Evolutionary conservation across 306 rosid genomes (phyloP).

Genomic region (Lathyrus aphaca): DNA sequence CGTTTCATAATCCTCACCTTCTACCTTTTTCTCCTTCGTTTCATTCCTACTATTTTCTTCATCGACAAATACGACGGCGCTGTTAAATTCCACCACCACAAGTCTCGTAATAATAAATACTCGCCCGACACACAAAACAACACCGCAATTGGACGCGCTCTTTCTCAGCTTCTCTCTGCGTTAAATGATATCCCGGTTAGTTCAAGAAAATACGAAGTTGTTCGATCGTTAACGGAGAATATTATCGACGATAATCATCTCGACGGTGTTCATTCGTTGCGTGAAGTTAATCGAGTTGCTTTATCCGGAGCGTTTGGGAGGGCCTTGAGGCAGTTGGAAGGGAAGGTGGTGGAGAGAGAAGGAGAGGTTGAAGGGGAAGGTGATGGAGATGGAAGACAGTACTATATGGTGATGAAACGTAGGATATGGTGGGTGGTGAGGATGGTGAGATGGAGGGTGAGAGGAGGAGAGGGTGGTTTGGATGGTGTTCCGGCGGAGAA

Average conservation of each 20-base stretch:
- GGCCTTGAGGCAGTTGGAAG: constrained; percentile 56
- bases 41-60: constrained; percentile 50
- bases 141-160: constrained; percentile 66
- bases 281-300: constrained; percentile 59
- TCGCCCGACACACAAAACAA: constrained; percentile 24
- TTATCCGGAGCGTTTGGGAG: constrained; percentile 59
- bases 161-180: constrained; percentile 62
- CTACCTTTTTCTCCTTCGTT: constrained; percentile 53
- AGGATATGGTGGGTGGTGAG: constrained; percentile 40
- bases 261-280: constrained; percentile 50
- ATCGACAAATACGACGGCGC: constrained; percentile 10
- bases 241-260: constrained; percentile 58
- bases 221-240: constrained; percentile 68
- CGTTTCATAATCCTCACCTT: constrained; percentile 44
- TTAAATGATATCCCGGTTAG: constrained; percentile 65
- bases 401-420: constrained; percentile 24
- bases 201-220: constrained; percentile 74
- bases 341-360: constrained; percentile 29
- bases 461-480: constrained; percentile 28
- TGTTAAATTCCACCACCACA: not conserved
- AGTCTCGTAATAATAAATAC: not conserved
- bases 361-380: constrained; percentile 12
- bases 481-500: constrained; percentile 43
- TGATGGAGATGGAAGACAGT: constrained; percentile 22
- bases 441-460: constrained; percentile 24